Percentiles rank a stretch among this genome's conserved stretches.
Conservation (phyloP, 805 yeast genomes). For the Ogataea paradorogensis region DNA sequence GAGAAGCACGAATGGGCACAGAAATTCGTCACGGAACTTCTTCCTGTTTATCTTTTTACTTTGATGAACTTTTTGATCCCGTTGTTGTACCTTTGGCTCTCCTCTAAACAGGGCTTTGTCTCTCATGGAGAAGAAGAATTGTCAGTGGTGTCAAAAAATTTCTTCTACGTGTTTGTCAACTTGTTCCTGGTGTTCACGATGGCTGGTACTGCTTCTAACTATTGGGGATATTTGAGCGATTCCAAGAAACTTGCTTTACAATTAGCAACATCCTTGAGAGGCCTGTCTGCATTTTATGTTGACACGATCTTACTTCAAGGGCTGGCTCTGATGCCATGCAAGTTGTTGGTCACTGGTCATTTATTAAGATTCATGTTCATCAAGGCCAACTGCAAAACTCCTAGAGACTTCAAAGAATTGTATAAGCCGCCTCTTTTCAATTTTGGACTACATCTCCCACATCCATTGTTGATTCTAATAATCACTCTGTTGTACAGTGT, state of each 20-base stretch:
- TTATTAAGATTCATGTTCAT: constrained; percentile 72
- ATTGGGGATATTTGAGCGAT: constrained; percentile 79
- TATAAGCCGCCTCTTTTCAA: constrained; percentile 90
- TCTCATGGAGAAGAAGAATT: constrained; percentile 92
- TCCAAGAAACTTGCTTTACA: constrained; percentile 86
- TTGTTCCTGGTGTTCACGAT: constrained; percentile 90
- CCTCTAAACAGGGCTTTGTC: constrained; percentile 81
- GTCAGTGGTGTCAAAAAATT: constrained; percentile 86
- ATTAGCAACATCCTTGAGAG: constrained; percentile 76
- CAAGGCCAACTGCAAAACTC: constrained; percentile 65
- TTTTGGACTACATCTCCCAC: constrained; percentile 88
- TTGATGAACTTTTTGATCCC: constrained; percentile 81
- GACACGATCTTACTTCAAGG: constrained; percentile 82
- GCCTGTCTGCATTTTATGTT: constrained; percentile 82
- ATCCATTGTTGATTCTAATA: constrained; percentile 80
- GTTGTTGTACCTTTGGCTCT: constrained; percentile 77
- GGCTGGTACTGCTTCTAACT: constrained; percentile 85
- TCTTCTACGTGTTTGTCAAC: constrained; percentile 91
- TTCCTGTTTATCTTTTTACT: constrained; percentile 91
- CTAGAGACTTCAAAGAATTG: constrained; percentile 71
- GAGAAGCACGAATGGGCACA: constrained; percentile 67
- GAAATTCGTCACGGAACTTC: constrained; percentile 76
- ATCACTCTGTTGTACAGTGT: constrained; percentile 86
- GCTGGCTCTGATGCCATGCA: constrained; percentile 86
- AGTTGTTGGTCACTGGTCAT: constrained; percentile 76